Evolutionary conservation across 2,329 filamentous ascomycete genomes (phyloP), one percentile per base, ranked within the genome.

Genomic region (Meredithiella fracta): DNA sequence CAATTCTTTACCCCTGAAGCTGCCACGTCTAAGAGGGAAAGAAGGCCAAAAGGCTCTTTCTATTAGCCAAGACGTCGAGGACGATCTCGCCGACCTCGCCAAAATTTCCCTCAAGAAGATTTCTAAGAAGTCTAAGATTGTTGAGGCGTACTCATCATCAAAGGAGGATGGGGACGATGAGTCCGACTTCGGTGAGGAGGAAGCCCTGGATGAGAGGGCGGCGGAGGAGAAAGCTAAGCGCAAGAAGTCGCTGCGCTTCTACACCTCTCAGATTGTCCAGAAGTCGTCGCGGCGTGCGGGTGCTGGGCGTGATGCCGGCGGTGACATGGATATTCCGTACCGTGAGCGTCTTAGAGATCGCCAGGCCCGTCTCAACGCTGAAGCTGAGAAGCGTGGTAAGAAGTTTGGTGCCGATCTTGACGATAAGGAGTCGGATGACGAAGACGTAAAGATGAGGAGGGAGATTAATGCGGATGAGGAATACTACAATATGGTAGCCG

Each of bases 181-280:
- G 63, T 94, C 89, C 2, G 92, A 98, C 72, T 91, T 98, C 65
- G 92, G 91, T 62, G 92, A 98, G 64, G 89, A 95, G 66, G 83
- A 86, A 15, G 72, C 74, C 3, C 77, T 97, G 58, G 87, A 89
- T 55, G 80, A 82, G 9, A 77, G 82, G 59, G 82, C 91, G 59
- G 84, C 87, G 0, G 86, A 85, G 44, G 87, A 94, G 64, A 98
- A 98, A 70, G 86, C 83, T 0, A 79, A 80, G 59, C 86, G 86
- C 68, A 95, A 92, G 75, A 95, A 94, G 74, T 88, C 81, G 61
- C 78, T 98, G 58, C 85, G 89, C 60, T 98, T 98, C 75, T 98
- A 98, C 76, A 97, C 94, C 1, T 95, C 90, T 2, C 92, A 98
- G 67, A 92, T 98, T 61, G 85, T 86, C 26, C 91, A 97, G 67